These are phyloP conservation scores for Pseudogymnoascus sp. DNA, from an alignment of 2,329 filamentous ascomycete genomes.

Conservation along the genomic window DNA sequence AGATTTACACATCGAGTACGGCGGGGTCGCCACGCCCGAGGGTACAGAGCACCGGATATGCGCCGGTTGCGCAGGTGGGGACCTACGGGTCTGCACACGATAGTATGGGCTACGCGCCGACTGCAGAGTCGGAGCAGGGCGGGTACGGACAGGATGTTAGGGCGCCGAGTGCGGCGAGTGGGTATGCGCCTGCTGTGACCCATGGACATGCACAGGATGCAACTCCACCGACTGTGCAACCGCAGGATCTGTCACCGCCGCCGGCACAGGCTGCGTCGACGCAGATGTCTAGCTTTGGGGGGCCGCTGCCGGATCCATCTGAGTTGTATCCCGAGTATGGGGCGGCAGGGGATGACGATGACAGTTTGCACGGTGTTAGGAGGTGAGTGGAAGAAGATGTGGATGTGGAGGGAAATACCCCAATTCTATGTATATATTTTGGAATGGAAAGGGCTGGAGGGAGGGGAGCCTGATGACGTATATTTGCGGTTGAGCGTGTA, in stretches of 20 bases:
- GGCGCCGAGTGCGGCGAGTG: neutral
- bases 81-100: neutral
- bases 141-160: neutral
- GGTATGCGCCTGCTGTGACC: neutral
- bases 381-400: neutral
- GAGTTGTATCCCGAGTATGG: conserved; percentile 6
- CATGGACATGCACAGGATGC: neutral
- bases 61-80: neutral
- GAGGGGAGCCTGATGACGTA: too few relatives aligned
- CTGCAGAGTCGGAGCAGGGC: neutral
- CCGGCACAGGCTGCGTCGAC: neutral
- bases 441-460: neutral
- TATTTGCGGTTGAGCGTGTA: neutral
- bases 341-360: neutral
- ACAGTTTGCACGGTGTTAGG: neutral
- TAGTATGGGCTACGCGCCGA: neutral
- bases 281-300: neutral
- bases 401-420: neutral
- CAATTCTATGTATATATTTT: neutral
- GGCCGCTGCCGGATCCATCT: neutral
- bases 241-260: neutral
- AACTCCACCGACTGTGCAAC: neutral
- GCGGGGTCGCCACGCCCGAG: neutral
- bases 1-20: neutral
- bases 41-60: neutral